Conservation (phyloP, 306 rosid species). For the Sechiopsis laciniata region DNA sequence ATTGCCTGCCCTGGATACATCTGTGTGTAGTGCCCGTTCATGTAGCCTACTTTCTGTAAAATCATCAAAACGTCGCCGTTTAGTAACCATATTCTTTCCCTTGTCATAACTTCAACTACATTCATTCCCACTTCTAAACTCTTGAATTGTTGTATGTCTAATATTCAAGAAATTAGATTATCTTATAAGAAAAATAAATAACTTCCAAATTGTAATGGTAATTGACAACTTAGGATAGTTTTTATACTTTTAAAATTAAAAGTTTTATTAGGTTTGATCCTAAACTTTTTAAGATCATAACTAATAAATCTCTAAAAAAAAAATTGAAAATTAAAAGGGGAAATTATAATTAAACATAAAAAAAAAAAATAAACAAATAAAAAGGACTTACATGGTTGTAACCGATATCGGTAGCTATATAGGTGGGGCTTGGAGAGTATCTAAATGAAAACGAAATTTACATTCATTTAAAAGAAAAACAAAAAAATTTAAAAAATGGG, state of each 20-base stretch:
- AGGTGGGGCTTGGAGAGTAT: constrained; percentile 47
- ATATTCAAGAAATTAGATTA: no score
- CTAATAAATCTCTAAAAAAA: background rate
- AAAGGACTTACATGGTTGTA: constrained; percentile 47
- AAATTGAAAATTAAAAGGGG: background rate
- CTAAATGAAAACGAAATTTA: constrained; percentile 28
- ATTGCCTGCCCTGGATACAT: constrained; percentile 55
- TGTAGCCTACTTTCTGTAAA: constrained; percentile 51
- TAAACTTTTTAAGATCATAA: no score
- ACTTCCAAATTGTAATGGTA: no score
- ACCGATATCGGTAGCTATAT: constrained; percentile 50
- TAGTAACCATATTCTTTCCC: no score
- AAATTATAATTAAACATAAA: background rate
- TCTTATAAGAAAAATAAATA: no score
- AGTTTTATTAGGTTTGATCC: no score
- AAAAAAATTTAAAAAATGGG: background rate
- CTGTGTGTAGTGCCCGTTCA: constrained; percentile 16
- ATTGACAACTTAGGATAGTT: no score
- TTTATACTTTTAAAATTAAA: no score
- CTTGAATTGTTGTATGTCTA: no score
- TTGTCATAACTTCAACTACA: no score
- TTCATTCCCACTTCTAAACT: no score
- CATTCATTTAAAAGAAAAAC: background rate
- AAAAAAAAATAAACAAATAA: no score
- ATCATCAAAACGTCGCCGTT: background rate